A percentile compares a stretch with the other conserved stretches of the same genome.
phyloP scores from a whole-genome alignment of 2,329 filamentous ascomycete genomes.

The Cercospora zeae-maydis region DNA sequence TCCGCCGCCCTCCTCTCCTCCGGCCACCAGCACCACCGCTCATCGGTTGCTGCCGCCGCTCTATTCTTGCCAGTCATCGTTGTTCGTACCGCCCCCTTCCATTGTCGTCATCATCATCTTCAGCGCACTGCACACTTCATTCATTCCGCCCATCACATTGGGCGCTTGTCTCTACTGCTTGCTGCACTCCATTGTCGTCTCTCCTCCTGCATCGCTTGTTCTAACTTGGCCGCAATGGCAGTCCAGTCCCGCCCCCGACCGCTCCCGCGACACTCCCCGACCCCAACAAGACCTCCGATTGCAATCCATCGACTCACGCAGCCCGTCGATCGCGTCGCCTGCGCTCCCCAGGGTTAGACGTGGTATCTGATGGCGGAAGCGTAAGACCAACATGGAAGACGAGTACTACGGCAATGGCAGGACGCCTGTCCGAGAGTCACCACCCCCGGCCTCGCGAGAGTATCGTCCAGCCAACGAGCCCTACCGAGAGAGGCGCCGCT shows the following conservation, averaged over 20 bases:
- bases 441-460: conserved; percentile 21
- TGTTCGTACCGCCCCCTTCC: conserved; percentile 30
- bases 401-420: conserved; percentile 20
- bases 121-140: neutral
- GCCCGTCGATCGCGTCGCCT: neutral
- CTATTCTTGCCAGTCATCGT: conserved; percentile 28
- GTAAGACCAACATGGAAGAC: conserved; percentile 20
- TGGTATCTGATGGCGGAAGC: neutral
- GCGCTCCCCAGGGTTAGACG: neutral
- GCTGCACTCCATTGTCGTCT: conserved; percentile 5
- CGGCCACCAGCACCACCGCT: neutral
- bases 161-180: conserved; percentile 5
- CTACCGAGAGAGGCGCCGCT: conserved; percentile 31
- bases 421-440: conserved; percentile 14
- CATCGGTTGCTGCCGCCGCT: conserved; percentile 2
- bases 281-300: neutral
- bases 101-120: conserved; percentile 16
- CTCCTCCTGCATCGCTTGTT: conserved; percentile 4
- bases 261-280: neutral
- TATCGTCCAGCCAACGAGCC: conserved; percentile 28
- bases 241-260: conserved; percentile 5
- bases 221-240: conserved; percentile 11
- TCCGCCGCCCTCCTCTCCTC: conserved; percentile 3
- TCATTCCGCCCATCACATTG: conserved; percentile 4
- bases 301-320: neutral